Conservation (phyloP, 2,329 filamentous ascomycete species). For the Phialocephala sp. region DNA sequence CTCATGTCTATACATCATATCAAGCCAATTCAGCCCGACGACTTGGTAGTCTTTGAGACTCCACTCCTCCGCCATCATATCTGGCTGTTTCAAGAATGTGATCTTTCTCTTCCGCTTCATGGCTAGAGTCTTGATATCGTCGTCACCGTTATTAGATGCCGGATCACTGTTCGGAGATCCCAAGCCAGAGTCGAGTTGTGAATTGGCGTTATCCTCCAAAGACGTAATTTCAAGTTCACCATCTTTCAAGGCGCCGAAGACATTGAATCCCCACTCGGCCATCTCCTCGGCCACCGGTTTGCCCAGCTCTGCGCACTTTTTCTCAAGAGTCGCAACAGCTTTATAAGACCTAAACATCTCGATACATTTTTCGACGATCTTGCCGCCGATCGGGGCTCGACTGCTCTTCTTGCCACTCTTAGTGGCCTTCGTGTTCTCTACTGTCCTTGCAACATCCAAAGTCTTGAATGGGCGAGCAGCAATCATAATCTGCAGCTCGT, state of each 20-base stretch:
- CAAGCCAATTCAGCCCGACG: conserved; percentile 94
- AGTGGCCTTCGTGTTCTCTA: conserved; percentile 57
- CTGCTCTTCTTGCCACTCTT: conserved; percentile 56
- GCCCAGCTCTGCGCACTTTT: conserved; percentile 75
- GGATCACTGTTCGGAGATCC: conserved; percentile 61
- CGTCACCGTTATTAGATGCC: conserved; percentile 44
- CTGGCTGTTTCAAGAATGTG: conserved; percentile 62
- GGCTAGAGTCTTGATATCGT: conserved; percentile 46
- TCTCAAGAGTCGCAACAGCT: conserved; percentile 82
- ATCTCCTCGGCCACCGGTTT: conserved; percentile 69
- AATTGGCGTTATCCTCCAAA: conserved; percentile 42
- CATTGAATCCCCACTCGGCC: conserved; percentile 70
- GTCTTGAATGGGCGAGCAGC: conserved; percentile 75
- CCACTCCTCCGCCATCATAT: conserved; percentile 76
- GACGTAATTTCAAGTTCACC: conserved; percentile 65
- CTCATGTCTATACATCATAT: conserved; percentile 77
- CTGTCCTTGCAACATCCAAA: conserved; percentile 68
- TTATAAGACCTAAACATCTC: conserved; percentile 82
- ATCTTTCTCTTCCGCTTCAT: conserved; percentile 34
- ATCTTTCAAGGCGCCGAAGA: conserved; percentile 62
- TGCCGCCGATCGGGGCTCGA: conserved; percentile 64
- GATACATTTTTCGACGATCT: conserved; percentile 67
- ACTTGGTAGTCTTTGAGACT: conserved; percentile 92
- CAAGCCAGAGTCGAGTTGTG: conserved; percentile 68
- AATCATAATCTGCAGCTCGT: conserved; percentile 72